phyloP scores from a whole-genome alignment of 2,329 filamentous ascomycete genomes.

The Tolypocladium pustulatum region DNA sequence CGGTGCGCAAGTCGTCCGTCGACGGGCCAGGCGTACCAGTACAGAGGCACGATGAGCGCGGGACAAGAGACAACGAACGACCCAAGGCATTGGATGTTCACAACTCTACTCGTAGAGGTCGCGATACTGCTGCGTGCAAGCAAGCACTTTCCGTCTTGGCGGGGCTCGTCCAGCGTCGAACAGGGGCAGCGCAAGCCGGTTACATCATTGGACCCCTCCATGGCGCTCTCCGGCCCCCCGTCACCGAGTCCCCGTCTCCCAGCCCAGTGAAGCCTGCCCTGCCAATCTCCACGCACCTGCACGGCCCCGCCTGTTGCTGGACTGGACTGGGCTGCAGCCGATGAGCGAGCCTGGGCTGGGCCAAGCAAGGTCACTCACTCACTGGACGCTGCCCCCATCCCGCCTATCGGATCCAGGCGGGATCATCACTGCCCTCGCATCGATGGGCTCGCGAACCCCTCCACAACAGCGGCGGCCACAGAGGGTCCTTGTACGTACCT shows the following conservation, averaged over 20 bases:
- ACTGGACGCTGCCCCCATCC: too few species aligned
- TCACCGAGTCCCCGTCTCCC: neutral
- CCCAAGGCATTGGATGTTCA: too few species aligned
- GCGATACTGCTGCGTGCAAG: too few species aligned
- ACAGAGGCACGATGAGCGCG: too few species aligned
- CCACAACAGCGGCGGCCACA: neutral
- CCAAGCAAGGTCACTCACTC: neutral
- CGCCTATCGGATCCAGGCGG: neutral
- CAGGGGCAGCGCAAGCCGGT: neutral
- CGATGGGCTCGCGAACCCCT: neutral
- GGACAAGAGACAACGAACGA: too few species aligned
- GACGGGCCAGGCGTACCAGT: neutral
- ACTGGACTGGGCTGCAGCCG: neutral
- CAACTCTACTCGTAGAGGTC: too few species aligned
- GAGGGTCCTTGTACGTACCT: too few species aligned
- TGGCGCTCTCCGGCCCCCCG: neutral
- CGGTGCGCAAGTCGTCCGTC: neutral
- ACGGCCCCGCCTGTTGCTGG: neutral
- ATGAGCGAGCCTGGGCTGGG: neutral
- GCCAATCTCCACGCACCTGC: neutral
- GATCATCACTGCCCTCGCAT: neutral
- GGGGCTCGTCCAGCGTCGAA: neutral
- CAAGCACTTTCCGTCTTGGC: neutral
- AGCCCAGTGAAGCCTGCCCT: too few species aligned
- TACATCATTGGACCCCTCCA: constrained; percentile 3